Evolutionary conservation across 305 asterid genomes (phyloP).

Genomic region (Solanum hybrid): DNA sequence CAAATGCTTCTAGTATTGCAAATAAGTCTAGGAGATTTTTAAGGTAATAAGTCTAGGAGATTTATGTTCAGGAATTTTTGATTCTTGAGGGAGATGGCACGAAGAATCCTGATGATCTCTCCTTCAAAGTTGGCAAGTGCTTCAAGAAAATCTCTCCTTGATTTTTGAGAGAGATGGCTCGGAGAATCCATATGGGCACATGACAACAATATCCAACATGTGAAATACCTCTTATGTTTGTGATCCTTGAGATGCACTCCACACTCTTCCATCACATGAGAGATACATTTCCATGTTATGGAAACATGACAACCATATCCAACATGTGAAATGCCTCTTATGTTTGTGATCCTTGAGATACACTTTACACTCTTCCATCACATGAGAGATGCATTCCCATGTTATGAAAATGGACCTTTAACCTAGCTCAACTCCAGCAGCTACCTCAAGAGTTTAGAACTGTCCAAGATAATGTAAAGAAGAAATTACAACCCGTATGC

Average conservation of each 20-base stretch:
- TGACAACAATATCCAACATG: not conserved
- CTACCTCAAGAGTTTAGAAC: not conserved
- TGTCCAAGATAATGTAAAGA: not conserved
- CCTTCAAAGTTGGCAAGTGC: not conserved
- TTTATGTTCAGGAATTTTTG: not conserved
- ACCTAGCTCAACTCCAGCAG: not conserved
- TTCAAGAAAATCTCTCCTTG: not conserved
- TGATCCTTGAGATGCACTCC: not conserved
- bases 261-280: not conserved
- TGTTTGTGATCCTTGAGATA: not conserved
- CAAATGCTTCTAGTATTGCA: not conserved
- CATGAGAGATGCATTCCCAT: not conserved
- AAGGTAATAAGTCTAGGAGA: not conserved
- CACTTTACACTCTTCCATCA: not conserved
- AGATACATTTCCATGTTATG: not conserved
- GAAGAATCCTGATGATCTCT: not conserved
- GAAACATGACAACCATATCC: not conserved
- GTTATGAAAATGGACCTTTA: not conserved
- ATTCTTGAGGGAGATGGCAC: not conserved
- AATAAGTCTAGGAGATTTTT: not conserved
- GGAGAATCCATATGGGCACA: not conserved
- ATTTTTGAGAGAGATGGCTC: not conserved
- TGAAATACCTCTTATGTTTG: not conserved
- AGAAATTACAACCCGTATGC: not conserved
- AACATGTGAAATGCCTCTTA: not conserved